Percentiles rank a stretch among this genome's conserved stretches.
Evolutionary conservation across 2,329 filamentous ascomycete species (phyloP).

Genomic region (Verticillium tricorpus): DNA sequence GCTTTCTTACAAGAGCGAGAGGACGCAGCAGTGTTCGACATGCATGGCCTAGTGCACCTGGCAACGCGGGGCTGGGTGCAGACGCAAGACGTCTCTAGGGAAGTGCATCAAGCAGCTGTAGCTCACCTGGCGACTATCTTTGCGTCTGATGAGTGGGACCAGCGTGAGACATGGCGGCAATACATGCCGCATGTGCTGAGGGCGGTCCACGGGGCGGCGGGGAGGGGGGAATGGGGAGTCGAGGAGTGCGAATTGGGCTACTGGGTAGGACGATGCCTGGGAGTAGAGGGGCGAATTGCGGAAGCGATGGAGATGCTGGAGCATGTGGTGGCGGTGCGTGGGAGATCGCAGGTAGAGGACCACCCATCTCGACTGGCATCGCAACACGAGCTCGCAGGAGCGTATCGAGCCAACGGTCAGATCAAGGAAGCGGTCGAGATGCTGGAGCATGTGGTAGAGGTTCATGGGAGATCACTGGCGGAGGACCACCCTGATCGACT

Average conservation of each 20-base stretch:
- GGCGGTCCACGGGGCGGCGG: not conserved
- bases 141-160: conserved; percentile 1
- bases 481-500: conserved; percentile 16
- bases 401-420: conserved; percentile 14
- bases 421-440: conserved; percentile 15
- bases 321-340: not conserved
- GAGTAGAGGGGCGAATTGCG: not conserved
- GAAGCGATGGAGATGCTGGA: not conserved
- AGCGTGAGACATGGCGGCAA: conserved; percentile 1
- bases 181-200: conserved; percentile 5
- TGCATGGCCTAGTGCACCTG: conserved; percentile 31
- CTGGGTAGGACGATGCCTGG: not conserved
- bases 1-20: conserved; percentile 22
- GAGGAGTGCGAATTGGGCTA: not conserved
- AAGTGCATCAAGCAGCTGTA: not conserved
- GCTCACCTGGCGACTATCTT: not conserved
- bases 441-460: conserved; percentile 17
- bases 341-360: not conserved
- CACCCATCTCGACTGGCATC: conserved; percentile 2
- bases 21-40: conserved; percentile 23
- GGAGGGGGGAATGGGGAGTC: not conserved
- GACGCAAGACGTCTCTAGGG: not conserved
- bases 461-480: conserved; percentile 10
- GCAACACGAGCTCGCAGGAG: conserved; percentile 2
- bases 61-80: conserved; percentile 23